Percentiles rank a stretch among this genome's conserved stretches.
Evolutionary conservation across 2,329 filamentous ascomycete genomes (phyloP).

Genomic region (Beauveria sp.): DNA sequence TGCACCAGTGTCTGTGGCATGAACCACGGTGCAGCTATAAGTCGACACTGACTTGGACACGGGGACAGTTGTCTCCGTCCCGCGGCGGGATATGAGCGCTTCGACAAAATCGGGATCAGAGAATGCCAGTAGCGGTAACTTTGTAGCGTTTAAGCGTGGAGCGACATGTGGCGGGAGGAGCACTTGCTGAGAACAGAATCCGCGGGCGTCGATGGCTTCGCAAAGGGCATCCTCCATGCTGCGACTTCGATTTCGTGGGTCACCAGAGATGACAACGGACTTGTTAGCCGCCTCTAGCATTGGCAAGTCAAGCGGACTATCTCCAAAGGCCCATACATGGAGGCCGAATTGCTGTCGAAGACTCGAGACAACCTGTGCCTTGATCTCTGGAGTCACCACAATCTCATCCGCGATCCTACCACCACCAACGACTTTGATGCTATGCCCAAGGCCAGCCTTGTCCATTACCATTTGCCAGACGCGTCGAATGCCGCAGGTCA

Average conservation of each 20-base stretch:
- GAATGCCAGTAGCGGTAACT: conserved; percentile 29
- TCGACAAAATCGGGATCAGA: not conserved
- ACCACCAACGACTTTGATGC: conserved; percentile 45
- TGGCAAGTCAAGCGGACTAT: conserved; percentile 48
- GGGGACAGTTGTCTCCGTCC: not conserved
- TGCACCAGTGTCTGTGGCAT: conserved; percentile 37
- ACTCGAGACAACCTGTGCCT: conserved; percentile 37
- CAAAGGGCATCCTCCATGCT: conserved; percentile 42
- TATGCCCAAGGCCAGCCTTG: conserved; percentile 29
- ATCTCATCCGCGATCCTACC: conserved; percentile 38
- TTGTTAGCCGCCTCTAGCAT: conserved; percentile 49
- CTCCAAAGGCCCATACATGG: conserved; percentile 54
- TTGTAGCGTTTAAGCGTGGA: conserved; percentile 33
- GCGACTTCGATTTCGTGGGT: conserved; percentile 37
- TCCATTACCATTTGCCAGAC: conserved; percentile 51
- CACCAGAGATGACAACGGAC: conserved; percentile 48
- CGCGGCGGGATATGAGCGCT: not conserved
- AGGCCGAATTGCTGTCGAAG: conserved; percentile 27
- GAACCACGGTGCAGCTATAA: conserved; percentile 8
- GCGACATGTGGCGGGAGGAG: conserved; percentile 32
- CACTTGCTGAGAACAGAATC: conserved; percentile 37
- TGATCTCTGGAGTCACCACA: conserved; percentile 44
- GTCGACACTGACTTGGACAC: not conserved
- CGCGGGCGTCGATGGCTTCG: conserved; percentile 31
- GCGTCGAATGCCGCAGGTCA: conserved; percentile 45